Evolutionary conservation across 345 rosid species (phyloP), one percentile per base, ranked within the genome.

Genomic region (Conringia planisiliqua): DNA sequence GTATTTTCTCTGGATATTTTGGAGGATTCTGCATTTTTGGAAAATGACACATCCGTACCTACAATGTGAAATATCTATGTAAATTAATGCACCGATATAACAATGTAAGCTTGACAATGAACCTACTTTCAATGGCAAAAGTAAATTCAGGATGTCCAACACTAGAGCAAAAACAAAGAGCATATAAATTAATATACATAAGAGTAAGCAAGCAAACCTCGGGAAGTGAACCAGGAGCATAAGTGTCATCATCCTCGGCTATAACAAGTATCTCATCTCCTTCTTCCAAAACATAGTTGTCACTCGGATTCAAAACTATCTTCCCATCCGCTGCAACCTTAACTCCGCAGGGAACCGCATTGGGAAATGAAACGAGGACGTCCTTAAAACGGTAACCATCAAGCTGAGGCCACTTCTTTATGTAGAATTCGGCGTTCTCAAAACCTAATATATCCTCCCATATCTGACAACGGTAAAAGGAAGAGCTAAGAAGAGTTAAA

Each of bases 401-500:
- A 81, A 93, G 83, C 60, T 86, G 87, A 75, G 95, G 88, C 97
- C 98, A 93, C 78, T 86, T 84, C 81, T 93, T 87, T 66, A 93
- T 89, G 88, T 93, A 93, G 74, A 89, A 90, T 59, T 90, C 98
- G 0, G 87, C 90, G 39, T 93, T 90, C 80, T 90, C 97, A 83
- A 93, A 93, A 35, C 98, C 98, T 83, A 93, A 83, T 39, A 93
- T 84, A 76, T 93, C 97, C 78, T 93, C 98, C 97, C 98, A 93
- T 82, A 90, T 93, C 98, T 90, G 88, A 20, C 24, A 66, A 46
- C 11, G 43, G 30, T 42, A 56, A 36, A 32, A 64, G 22, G 2
- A 22, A 55, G 26, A 38, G 7, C 10, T 11, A 12, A 20, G 32
- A 48, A 65, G 29, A 65, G 16, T 46, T 47, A 65, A 63, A 26